A percentile compares a stretch with the other conserved stretches of the same genome.
Conservation (phyloP, 371 early-diverging fungal genomes). For the Apophysomyces variabilis region DNA sequence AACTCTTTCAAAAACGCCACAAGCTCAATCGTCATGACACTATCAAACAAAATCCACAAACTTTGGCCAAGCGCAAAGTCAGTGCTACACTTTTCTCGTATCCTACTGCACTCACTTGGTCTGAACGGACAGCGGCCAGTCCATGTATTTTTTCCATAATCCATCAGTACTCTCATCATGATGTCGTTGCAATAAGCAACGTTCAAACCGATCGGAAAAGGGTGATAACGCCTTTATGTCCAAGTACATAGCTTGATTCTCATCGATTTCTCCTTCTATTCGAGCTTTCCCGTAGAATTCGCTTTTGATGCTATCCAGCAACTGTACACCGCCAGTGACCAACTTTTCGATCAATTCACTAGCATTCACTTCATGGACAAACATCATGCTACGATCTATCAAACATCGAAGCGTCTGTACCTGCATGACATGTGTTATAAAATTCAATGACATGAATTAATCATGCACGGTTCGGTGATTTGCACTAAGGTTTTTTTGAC, state of each 20-base stretch:
- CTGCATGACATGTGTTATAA: neutral
- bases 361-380: neutral
- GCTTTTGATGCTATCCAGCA: neutral
- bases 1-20: neutral
- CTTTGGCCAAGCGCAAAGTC: neutral
- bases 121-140: neutral
- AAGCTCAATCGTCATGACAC: neutral
- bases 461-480: no score
- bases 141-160: neutral
- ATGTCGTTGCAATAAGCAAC: neutral
- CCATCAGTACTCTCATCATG: neutral
- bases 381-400: neutral
- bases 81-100: neutral
- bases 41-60: neutral
- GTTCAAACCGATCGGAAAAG: neutral
- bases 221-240: neutral
- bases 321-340: neutral
- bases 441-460: neutral
- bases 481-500: neutral
- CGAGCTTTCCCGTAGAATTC: neutral
- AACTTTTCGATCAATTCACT: neutral
- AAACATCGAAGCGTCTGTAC: neutral
- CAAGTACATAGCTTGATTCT: neutral
- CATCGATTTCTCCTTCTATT: neutral
- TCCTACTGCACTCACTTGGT: neutral